A percentile compares a stretch with the other conserved stretches of the same genome.
Conservation (phyloP, 2,329 filamentous ascomycete species). For the Colletotrichum lini region DNA sequence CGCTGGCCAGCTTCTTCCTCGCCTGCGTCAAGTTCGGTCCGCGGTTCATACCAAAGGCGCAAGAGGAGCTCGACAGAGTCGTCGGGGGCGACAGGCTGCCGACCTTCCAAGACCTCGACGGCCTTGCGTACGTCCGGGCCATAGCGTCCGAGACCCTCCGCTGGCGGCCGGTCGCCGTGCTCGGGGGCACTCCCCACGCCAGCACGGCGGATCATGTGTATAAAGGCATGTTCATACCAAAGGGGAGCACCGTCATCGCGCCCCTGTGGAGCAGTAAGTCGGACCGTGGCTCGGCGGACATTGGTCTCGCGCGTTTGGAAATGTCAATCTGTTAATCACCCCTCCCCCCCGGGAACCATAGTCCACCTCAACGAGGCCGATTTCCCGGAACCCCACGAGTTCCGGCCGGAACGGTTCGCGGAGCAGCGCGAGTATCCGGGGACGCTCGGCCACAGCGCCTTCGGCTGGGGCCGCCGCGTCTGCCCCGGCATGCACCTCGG, state of each 20-base stretch:
- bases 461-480: slow-evolving; percentile 59
- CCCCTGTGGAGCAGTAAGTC: slow-evolving; percentile 59
- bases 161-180: slow-evolving; percentile 57
- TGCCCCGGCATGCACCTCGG: slow-evolving; percentile 66
- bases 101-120: slow-evolving; percentile 53
- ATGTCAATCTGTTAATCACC: neutral
- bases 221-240: slow-evolving; percentile 60
- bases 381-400: slow-evolving; percentile 58
- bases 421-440: slow-evolving; percentile 54
- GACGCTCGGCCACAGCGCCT: slow-evolving; percentile 56
- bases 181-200: slow-evolving; percentile 62
- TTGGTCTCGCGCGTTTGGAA: too few relatives aligned
- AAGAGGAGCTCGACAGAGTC: slow-evolving; percentile 56
- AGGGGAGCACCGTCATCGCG: slow-evolving; percentile 51
- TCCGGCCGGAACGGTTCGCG: slow-evolving; percentile 55
- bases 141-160: slow-evolving; percentile 57
- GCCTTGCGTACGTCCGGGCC: slow-evolving; percentile 53
- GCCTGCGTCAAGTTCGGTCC: slow-evolving; percentile 67
- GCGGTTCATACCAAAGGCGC: slow-evolving; percentile 61
- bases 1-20: slow-evolving; percentile 64
- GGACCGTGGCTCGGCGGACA: too few relatives aligned
- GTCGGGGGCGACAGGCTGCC: slow-evolving; percentile 55
- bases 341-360: slow-evolving; percentile 26
- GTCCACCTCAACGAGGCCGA: slow-evolving; percentile 59
- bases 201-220: slow-evolving; percentile 59